Evolutionary conservation across 345 rosid species (phyloP).

Genomic region (Isatis tinctoria): DNA sequence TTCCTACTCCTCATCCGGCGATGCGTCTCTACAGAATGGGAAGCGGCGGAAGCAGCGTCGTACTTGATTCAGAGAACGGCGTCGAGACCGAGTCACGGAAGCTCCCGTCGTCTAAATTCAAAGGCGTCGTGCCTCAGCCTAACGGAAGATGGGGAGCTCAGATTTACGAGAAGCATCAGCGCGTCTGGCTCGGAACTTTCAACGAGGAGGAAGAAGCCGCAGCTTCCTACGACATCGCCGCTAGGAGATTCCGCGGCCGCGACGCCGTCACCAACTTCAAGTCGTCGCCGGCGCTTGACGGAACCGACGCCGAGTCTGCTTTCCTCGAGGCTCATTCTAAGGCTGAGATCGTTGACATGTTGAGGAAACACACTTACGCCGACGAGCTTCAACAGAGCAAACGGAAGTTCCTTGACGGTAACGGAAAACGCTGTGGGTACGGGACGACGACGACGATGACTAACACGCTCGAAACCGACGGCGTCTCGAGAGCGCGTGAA

Average conservation of each 20-base stretch:
- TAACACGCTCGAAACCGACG: not conserved
- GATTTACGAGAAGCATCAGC: conserved; percentile 93
- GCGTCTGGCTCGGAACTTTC: conserved; percentile 97
- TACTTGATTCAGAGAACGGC: conserved; percentile 56
- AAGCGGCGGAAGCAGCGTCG: conserved; percentile 51
- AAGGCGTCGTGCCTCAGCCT: conserved; percentile 93
- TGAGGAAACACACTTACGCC: conserved; percentile 79
- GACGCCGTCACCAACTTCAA: conserved; percentile 87
- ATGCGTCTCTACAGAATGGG: conserved; percentile 52
- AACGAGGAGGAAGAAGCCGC: conserved; percentile 86
- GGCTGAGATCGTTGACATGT: conserved; percentile 88
- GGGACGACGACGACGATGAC: not conserved
- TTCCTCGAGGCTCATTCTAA: conserved; percentile 80
- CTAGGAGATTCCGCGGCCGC: conserved; percentile 77
- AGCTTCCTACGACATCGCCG: conserved; percentile 75
- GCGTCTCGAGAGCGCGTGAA: conserved; percentile 46
- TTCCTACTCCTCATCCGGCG: conserved; percentile 27
- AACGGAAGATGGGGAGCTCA: conserved; percentile 98
- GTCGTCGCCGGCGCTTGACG: conserved; percentile 6
- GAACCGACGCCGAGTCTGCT: conserved; percentile 40
- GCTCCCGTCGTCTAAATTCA: conserved; percentile 81
- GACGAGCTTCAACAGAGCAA: conserved; percentile 79
- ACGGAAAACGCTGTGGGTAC: conserved; percentile 32
- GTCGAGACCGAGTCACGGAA: conserved; percentile 82
- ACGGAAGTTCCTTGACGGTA: conserved; percentile 35